Evolutionary conservation across 345 rosid species (phyloP).

Genomic region (Lagerstroemia speciosa): DNA sequence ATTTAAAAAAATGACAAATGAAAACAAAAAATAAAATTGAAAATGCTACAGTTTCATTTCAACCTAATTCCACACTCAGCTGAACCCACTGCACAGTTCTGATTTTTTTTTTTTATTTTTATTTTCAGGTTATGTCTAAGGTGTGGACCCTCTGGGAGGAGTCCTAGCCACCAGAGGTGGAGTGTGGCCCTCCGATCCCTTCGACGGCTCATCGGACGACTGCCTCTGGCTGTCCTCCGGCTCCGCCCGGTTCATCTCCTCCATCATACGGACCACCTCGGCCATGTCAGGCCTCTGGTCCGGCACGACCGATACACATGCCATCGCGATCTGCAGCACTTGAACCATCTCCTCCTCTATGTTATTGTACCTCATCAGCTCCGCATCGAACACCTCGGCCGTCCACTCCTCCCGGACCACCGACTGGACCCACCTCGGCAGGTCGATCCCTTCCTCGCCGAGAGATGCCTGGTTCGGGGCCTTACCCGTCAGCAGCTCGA

Average conservation of each 20-base stretch:
- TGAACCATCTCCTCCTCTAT: conserved; percentile 96
- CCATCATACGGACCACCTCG: conserved; percentile 80
- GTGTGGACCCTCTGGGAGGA: conserved; percentile 42
- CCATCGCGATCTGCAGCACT: conserved; percentile 85
- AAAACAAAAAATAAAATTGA: neutral
- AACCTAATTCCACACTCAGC: too few relatives aligned
- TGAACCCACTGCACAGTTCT: too few relatives aligned
- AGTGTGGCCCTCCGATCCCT: conserved; percentile 64
- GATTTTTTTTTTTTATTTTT: too few relatives aligned
- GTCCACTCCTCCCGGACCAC: conserved; percentile 98
- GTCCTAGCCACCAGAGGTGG: conserved; percentile 59
- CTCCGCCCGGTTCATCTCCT: conserved; percentile 69
- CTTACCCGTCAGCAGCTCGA: conserved; percentile 81
- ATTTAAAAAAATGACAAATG: neutral
- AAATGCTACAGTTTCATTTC: too few relatives aligned
- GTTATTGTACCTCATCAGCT: conserved; percentile 66
- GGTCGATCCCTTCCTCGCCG: conserved; percentile 86
- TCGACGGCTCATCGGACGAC: conserved; percentile 85
- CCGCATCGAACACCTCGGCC: conserved; percentile 88
- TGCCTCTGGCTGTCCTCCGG: conserved; percentile 66
- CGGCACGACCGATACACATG: conserved; percentile 72
- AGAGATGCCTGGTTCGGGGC: conserved; percentile 82
- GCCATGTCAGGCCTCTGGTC: conserved; percentile 83
- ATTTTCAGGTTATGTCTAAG: conserved; percentile 13
- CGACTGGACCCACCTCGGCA: conserved; percentile 90